Percentiles rank a stretch among this genome's conserved stretches.
Evolutionary conservation across 2,329 filamentous ascomycete species (phyloP).

Genomic region (Exophiala alcalophila): DNA sequence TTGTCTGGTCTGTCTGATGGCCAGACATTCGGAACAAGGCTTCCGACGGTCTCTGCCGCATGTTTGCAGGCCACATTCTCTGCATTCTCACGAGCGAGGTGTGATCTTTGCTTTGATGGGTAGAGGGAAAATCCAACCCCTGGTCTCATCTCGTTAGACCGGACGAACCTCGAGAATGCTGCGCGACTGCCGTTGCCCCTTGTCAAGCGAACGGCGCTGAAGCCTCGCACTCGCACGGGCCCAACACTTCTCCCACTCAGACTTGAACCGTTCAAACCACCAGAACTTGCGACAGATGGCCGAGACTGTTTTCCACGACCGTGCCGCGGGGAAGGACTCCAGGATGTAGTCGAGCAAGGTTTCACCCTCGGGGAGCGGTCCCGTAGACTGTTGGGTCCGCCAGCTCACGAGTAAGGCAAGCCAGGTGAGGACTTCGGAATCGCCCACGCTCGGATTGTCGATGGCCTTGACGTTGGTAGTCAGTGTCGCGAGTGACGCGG

Average conservation of each 20-base stretch:
- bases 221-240: slow-evolving; percentile 3
- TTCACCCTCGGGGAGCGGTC: slow-evolving; percentile 10
- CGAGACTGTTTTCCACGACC: slow-evolving; percentile 18
- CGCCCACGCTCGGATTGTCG: slow-evolving; percentile 11
- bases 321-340: slow-evolving; percentile 15
- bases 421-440: slow-evolving; percentile 22
- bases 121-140: too few species aligned
- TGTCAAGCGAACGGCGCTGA: background rate
- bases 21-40: too few species aligned
- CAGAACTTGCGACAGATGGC: slow-evolving; percentile 23
- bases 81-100: too few species aligned
- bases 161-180: too few species aligned
- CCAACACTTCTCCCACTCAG: slow-evolving; percentile 18
- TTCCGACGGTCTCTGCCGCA: too few species aligned
- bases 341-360: slow-evolving; percentile 19
- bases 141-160: too few species aligned
- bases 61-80: too few species aligned
- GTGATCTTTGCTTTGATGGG: too few species aligned
- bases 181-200: too few species aligned
- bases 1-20: too few species aligned
- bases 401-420: slow-evolving; percentile 19
- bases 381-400: slow-evolving; percentile 17
- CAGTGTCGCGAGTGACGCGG: slow-evolving; percentile 9
- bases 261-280: slow-evolving; percentile 21
- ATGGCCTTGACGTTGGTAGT: slow-evolving; percentile 17